Evolutionary conservation across 2,329 filamentous ascomycete species (phyloP).

Genomic region (Exutisphaerella laricina): DNA sequence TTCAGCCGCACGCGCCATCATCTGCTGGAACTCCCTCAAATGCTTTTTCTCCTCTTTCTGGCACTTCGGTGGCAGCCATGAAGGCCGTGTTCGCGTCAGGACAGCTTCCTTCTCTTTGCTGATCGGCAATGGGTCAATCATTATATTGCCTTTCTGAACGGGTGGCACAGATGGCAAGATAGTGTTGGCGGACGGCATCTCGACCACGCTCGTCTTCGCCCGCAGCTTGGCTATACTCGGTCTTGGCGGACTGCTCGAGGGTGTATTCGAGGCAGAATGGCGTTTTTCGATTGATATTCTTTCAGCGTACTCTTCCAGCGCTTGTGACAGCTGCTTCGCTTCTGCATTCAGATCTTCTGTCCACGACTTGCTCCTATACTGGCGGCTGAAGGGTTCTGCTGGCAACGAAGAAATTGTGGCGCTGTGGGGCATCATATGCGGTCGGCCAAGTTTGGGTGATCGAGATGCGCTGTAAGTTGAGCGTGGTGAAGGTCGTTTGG

Average conservation of each 20-base stretch:
- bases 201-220: conserved; percentile 34
- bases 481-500: conserved; percentile 30
- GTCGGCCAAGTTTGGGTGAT: conserved; percentile 27
- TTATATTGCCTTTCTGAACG: conserved; percentile 66
- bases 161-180: conserved; percentile 36
- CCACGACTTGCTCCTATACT: conserved; percentile 61
- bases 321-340: conserved; percentile 68
- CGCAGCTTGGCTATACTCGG: conserved; percentile 22
- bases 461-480: conserved; percentile 23
- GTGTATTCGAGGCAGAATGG: conserved; percentile 18
- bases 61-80: conserved; percentile 80
- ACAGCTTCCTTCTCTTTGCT: conserved; percentile 85
- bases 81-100: conserved; percentile 68
- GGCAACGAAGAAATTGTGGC: conserved; percentile 27
- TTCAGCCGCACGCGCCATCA: conserved; percentile 64
- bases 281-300: conserved; percentile 41
- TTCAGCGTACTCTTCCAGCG: conserved; percentile 71
- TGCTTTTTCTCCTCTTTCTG: conserved; percentile 88
- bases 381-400: conserved; percentile 22
- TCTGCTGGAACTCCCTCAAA: conserved; percentile 75
- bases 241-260: conserved; percentile 26
- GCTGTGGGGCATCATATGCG: conserved; percentile 29
- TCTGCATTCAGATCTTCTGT: conserved; percentile 66
- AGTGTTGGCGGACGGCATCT: conserved; percentile 43
- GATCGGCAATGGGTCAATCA: conserved; percentile 77